Evolutionary conservation across 176 grass and related monocot species (phyloP).

Genomic region (Thalia dealbata): DNA sequence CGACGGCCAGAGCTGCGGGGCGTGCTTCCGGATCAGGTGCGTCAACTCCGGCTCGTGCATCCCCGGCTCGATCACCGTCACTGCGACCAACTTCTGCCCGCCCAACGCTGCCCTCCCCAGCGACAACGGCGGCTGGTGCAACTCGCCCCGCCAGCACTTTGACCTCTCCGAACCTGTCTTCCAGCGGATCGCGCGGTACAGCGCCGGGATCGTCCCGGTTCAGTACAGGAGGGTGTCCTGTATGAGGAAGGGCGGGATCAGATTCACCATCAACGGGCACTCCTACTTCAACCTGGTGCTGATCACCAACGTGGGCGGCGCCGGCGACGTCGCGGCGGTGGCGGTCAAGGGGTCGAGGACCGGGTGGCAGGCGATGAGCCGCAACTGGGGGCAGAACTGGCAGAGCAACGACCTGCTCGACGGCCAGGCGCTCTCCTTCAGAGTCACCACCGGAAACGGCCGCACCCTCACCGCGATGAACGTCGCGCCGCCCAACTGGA

Average conservation of each 20-base stretch:
- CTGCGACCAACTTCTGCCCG: constrained; percentile 26
- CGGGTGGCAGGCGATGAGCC: constrained; percentile 26
- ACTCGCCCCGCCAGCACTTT: constrained; percentile 19
- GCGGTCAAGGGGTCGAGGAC: constrained; percentile 12
- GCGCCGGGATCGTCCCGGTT: neutral
- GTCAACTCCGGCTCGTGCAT: neutral
- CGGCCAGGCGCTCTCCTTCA: constrained; percentile 24
- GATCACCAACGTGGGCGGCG: constrained; percentile 24
- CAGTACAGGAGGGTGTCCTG: neutral
- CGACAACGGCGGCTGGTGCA: constrained; percentile 24
- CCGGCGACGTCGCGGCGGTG: constrained; percentile 20
- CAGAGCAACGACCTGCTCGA: constrained; percentile 21
- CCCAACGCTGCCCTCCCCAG: constrained; percentile 15
- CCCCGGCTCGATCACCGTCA: constrained; percentile 7
- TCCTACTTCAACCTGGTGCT: constrained; percentile 29
- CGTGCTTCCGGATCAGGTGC: neutral
- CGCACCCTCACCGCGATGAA: constrained; percentile 5
- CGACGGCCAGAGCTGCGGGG: constrained; percentile 20
- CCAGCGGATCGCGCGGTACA: constrained; percentile 1
- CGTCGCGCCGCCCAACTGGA: constrained; percentile 18
- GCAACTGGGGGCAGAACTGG: constrained; percentile 28
- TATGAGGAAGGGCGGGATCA: neutral
- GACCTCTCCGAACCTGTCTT: constrained; percentile 23
- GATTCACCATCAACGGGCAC: neutral
- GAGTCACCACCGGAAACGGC: constrained; percentile 17